These are phyloP conservation scores for Fraxinus baroniana DNA, from an alignment of 305 asterid species.

Conservation along the genomic window DNA sequence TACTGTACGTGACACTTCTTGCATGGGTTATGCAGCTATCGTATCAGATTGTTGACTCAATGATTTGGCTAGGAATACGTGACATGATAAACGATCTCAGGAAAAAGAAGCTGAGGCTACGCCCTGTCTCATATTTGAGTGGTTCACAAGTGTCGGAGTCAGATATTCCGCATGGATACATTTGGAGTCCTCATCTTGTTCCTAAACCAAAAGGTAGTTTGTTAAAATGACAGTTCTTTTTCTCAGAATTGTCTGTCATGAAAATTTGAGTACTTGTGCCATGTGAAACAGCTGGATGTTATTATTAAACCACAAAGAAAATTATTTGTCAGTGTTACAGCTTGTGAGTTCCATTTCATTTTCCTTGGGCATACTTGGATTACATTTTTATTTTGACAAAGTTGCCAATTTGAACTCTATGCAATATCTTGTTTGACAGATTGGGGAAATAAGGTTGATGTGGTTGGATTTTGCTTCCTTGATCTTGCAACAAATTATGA, in stretches of 20 bases:
- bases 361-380: background rate
- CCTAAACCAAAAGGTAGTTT: conserved; percentile 91
- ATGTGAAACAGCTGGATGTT: background rate
- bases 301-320: conserved; percentile 11
- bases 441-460: conserved; percentile 40
- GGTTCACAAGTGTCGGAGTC: conserved; percentile 81
- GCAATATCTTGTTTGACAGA: conserved; percentile 42
- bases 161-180: conserved; percentile 87
- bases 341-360: conserved; percentile 13
- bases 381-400: conserved; percentile 10
- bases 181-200: conserved; percentile 99
- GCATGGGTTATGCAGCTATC: conserved; percentile 72
- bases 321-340: background rate
- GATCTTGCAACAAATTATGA: conserved; percentile 89
- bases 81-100: conserved; percentile 91
- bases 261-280: conserved; percentile 15
- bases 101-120: conserved; percentile 84
- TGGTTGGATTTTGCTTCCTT: conserved; percentile 97
- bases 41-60: conserved; percentile 90
- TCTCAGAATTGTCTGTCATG: conserved; percentile 7
- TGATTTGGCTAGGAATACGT: conserved; percentile 96
- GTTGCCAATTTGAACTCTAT: conserved; percentile 27
- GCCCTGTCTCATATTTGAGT: conserved; percentile 90
- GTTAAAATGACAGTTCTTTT: conserved; percentile 15
- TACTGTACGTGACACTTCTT: conserved; percentile 28